These are phyloP conservation scores for Neonectria ditissima DNA, from an alignment of 2,329 filamentous ascomycete species.

Conservation along the genomic window DNA sequence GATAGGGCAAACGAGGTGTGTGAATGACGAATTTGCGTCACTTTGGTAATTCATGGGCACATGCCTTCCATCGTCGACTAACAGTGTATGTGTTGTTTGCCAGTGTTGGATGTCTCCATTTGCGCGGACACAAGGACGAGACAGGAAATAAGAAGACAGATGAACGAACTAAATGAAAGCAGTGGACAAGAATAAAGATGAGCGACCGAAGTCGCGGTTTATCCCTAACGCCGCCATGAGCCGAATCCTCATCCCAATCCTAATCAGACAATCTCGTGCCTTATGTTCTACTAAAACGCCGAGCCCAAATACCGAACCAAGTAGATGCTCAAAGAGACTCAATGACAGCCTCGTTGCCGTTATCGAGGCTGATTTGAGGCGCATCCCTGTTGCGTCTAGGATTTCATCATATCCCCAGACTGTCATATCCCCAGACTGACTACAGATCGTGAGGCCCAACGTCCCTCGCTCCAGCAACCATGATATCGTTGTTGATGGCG, in stretches of 20 bases:
- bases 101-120: no score
- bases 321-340: not conserved
- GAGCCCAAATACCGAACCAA: constrained; percentile 13
- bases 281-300: constrained; percentile 32
- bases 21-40: not conserved
- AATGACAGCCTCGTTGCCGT: constrained; percentile 27
- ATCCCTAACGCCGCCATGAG: constrained; percentile 30
- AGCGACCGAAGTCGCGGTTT: not conserved
- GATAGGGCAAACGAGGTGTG: not conserved
- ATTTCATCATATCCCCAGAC: not conserved
- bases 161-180: not conserved
- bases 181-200: not conserved
- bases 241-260: constrained; percentile 6
- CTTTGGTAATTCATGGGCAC: not conserved
- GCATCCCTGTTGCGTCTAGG: not conserved
- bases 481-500: constrained; percentile 71
- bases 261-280: constrained; percentile 16
- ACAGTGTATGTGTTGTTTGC: not conserved
- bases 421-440: not conserved
- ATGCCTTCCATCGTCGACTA: not conserved
- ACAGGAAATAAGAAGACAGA: not conserved
- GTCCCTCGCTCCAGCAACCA: constrained; percentile 63
- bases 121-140: not conserved
- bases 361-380: not conserved
- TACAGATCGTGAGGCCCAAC: constrained; percentile 41